phyloP scores from a whole-genome alignment of 2,329 filamentous ascomycete genomes.

The Cladosporium sp. region DNA sequence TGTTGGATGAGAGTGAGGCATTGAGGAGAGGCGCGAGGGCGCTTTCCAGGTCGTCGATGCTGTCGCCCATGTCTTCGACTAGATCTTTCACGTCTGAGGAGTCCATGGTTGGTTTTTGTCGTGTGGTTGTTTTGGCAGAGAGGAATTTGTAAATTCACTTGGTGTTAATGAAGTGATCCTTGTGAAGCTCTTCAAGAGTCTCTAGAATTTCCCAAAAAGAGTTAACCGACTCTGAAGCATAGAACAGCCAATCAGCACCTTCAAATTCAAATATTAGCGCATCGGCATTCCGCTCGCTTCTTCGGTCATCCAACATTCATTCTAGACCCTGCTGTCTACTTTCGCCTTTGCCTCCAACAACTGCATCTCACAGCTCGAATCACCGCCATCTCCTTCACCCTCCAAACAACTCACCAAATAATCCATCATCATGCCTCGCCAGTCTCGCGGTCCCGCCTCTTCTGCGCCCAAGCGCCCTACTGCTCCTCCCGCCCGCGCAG shows the following conservation, averaged over 20 bases:
- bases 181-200: not conserved
- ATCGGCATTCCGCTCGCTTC: not conserved
- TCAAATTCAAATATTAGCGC: not conserved
- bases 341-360: not conserved
- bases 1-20: slow-evolving; percentile 58
- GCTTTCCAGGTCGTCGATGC: slow-evolving; percentile 74
- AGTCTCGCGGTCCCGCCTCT: slow-evolving; percentile 41
- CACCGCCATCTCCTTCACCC: not conserved
- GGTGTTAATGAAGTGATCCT: too few species aligned
- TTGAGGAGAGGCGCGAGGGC: slow-evolving; percentile 68
- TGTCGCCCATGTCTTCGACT: slow-evolving; percentile 52
- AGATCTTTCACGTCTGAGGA: slow-evolving; percentile 10
- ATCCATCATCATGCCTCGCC: slow-evolving; percentile 41
- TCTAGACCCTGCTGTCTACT: not conserved
- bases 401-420: not conserved
- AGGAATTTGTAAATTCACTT: too few species aligned
- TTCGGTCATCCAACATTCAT: not conserved
- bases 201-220: not conserved
- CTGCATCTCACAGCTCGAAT: not conserved
- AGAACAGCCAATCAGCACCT: not conserved
- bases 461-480: slow-evolving; percentile 42
- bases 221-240: not conserved
- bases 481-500: slow-evolving; percentile 39
- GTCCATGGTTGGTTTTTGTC: slow-evolving; percentile 1
- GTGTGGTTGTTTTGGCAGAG: not conserved